Evolutionary conservation across 2,329 filamentous ascomycete genomes (phyloP).

Genomic region (Xylariales sp.): DNA sequence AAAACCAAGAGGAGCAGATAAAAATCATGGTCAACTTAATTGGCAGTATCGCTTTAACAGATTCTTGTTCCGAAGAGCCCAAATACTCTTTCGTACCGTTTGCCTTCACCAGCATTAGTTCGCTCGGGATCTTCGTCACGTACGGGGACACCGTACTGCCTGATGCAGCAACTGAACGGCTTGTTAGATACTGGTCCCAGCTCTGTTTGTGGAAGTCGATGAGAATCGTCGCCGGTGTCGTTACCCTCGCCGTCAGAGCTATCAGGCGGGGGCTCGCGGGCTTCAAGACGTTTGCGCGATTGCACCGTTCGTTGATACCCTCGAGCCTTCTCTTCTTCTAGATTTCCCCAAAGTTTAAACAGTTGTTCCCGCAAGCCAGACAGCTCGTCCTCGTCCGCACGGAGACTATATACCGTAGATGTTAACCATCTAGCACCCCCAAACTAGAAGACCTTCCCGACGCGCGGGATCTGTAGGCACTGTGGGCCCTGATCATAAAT

Average conservation of each 20-base stretch:
- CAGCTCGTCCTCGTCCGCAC: constrained; percentile 43
- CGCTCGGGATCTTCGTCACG: constrained; percentile 32
- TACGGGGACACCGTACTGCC: constrained; percentile 61
- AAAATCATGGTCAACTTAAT: too few species aligned
- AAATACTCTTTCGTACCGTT: constrained; percentile 59
- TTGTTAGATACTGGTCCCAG: constrained; percentile 38
- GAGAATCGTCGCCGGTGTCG: neutral
- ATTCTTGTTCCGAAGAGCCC: constrained; percentile 63
- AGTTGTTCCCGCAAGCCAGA: constrained; percentile 61
- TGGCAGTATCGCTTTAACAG: too few species aligned
- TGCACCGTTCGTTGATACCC: constrained; percentile 20
- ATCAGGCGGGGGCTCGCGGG: constrained; percentile 28
- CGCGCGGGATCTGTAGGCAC: too few species aligned
- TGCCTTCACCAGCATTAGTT: constrained; percentile 39
- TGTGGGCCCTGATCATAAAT: neutral
- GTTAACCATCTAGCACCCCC: neutral
- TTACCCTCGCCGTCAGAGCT: constrained; percentile 28
- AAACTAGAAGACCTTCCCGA: too few species aligned
- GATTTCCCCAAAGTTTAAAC: constrained; percentile 79
- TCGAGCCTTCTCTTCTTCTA: constrained; percentile 63
- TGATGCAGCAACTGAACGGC: constrained; percentile 67
- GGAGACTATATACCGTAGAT: constrained; percentile 41
- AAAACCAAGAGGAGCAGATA: too few species aligned
- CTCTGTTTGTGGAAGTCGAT: neutral
- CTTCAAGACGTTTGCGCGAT: constrained; percentile 17